phyloP scores from a whole-genome alignment of 257 asterid genomes.

The Knoxia roxburghii region DNA sequence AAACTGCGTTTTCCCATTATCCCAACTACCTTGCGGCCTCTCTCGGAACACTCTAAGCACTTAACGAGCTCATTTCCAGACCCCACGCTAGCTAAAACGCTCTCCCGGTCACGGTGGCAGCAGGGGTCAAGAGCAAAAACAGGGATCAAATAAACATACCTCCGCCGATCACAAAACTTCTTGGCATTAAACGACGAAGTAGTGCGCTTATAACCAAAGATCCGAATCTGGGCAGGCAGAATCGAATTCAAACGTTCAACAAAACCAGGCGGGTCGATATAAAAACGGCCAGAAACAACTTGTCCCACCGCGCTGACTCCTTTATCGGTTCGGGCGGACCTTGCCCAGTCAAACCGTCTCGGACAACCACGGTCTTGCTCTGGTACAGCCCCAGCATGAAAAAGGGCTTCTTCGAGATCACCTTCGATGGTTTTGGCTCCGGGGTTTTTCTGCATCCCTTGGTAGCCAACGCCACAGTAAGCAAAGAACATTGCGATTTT shows the following conservation, averaged over 20 bases:
- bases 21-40: constrained; percentile 80
- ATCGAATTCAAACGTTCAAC: constrained; percentile 62
- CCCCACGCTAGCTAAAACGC: constrained; percentile 78
- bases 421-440: constrained; percentile 99
- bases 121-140: constrained; percentile 82
- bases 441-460: constrained; percentile 96
- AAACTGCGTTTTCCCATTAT: constrained; percentile 56
- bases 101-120: constrained; percentile 83
- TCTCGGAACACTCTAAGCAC: constrained; percentile 84
- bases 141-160: constrained; percentile 86
- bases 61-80: constrained; percentile 64
- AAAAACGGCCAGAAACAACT: constrained; percentile 87
- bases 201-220: constrained; percentile 70
- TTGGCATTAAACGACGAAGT: constrained; percentile 77
- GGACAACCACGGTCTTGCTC: constrained; percentile 67
- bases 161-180: constrained; percentile 86
- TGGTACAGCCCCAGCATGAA: constrained; percentile 71
- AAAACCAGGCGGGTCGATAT: constrained; percentile 84
- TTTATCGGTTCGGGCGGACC: constrained; percentile 90
- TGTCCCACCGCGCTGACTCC: constrained; percentile 99
- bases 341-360: constrained; percentile 66
- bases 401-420: constrained; percentile 90
- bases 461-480: constrained; percentile 93
- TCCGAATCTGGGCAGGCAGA: constrained; percentile 62
- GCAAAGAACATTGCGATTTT: constrained; percentile 87